Evolutionary conservation across 2,329 filamentous ascomycete species (phyloP).

Genomic region (Aureobasidium sp.): DNA sequence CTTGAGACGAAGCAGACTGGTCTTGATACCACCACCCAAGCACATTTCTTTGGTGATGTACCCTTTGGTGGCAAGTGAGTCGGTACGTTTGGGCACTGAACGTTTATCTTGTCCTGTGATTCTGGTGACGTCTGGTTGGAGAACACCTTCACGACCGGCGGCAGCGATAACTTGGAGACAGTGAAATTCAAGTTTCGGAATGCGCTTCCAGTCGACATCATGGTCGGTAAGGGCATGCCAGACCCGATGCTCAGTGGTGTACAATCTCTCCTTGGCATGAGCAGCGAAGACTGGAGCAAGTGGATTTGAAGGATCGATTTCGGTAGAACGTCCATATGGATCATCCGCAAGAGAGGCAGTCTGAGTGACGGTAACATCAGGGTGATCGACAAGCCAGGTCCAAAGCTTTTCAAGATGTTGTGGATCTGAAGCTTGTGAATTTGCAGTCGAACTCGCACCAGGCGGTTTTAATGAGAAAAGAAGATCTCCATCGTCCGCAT

Average conservation of each 20-base stretch:
- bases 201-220: slow-evolving; percentile 47
- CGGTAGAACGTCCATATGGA: neutral
- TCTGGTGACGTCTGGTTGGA: slow-evolving; percentile 49
- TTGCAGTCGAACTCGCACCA: slow-evolving; percentile 12
- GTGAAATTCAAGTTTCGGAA: slow-evolving; percentile 49
- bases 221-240: slow-evolving; percentile 58
- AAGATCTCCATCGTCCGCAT: slow-evolving; percentile 19
- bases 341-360: slow-evolving; percentile 29
- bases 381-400: slow-evolving; percentile 50
- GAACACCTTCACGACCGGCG: slow-evolving; percentile 47
- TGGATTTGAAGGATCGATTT: slow-evolving; percentile 14
- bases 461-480: slow-evolving; percentile 24
- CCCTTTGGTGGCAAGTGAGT: slow-evolving; percentile 49
- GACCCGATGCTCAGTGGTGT: slow-evolving; percentile 48
- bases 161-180: slow-evolving; percentile 54
- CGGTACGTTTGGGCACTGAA: slow-evolving; percentile 56
- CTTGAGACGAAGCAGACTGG: slow-evolving; percentile 50
- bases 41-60: slow-evolving; percentile 54
- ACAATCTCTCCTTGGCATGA: slow-evolving; percentile 32
- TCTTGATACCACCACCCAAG: slow-evolving; percentile 43
- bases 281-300: slow-evolving; percentile 3
- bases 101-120: slow-evolving; percentile 58
- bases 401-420: slow-evolving; percentile 49
- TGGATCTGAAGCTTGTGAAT: slow-evolving; percentile 36
- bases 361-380: slow-evolving; percentile 48